A percentile compares a stretch with the other conserved stretches of the same genome.
phyloP scores from a whole-genome alignment of 2,329 filamentous ascomycete species.

The Hymenoscyphus salicellus region DNA sequence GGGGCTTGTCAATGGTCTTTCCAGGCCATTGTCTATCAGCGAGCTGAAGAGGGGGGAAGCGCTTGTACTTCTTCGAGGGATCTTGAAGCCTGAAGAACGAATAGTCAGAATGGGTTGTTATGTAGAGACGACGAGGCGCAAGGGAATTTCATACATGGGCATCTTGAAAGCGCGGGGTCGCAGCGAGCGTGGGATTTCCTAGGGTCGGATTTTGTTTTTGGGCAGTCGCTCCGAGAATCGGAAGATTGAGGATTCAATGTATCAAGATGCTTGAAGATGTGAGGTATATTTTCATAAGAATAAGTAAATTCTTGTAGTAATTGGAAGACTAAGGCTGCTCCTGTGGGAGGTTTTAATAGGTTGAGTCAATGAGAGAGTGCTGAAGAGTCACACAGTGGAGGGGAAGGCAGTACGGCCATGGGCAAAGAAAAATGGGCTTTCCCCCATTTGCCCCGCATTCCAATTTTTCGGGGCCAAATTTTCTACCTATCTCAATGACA shows the following conservation, averaged over 20 bases:
- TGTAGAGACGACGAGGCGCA: not conserved
- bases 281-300: too few species aligned
- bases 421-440: too few species aligned
- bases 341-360: too few species aligned
- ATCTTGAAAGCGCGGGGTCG: constrained; percentile 7
- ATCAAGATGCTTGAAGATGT: not conserved
- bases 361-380: too few species aligned
- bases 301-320: too few species aligned
- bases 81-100: constrained; percentile 61
- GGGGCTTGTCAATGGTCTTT: constrained; percentile 71
- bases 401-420: too few species aligned
- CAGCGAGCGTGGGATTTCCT: not conserved
- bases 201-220: not conserved
- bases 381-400: too few species aligned
- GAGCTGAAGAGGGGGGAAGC: constrained; percentile 58
- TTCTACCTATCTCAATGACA: too few species aligned
- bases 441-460: too few species aligned
- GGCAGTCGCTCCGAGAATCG: not conserved
- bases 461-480: too few species aligned
- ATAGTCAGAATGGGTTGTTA: not conserved
- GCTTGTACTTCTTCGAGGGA: constrained; percentile 71
- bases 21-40: constrained; percentile 57
- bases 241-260: not conserved
- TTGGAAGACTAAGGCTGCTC: too few species aligned
- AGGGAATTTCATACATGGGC: constrained; percentile 14